Base-by-base conservation (phyloP, 257 asterid genomes). In the Handroanthus guayacan region DNA sequence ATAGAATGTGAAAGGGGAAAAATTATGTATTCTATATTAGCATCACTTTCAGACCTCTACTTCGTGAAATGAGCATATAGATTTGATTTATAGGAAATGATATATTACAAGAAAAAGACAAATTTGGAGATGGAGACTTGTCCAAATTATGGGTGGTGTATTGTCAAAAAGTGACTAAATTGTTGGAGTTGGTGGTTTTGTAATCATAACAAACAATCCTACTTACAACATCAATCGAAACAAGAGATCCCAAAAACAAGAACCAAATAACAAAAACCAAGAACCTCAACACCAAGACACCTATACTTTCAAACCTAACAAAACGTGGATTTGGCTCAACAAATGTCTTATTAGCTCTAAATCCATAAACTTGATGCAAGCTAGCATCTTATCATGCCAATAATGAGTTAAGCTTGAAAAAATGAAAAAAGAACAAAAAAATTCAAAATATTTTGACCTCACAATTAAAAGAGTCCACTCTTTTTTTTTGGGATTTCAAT, bases 111-210 rank as follows among this genome's bases (percentile, higher is more conserved):
- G 75, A 77, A 67, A 68, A 67, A 58, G 78, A 17, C 78, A 78
- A 56, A 5, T 16, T 57, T 63, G 18, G 55, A 45, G 74, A 73
- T 52, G 79, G 82, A 55, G 67, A 71, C 55, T 74, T 45, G 81
- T 57, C 64, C 45, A 82, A 80, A 69, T 43, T 76, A 60, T 81
- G 81, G 56, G 43, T 84, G 75, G 34, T 51, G 1, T 7, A 56
- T 78, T 73, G 87, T 87, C 89, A 78, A 84, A 84, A 82, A 67
- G 89, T 62, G 72, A 75, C 14, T 68, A 79, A n/a, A 73, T 72
- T 76, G 89, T 86, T 87, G 95, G 91, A 85, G 90, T 90, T 66
- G 91, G 85, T 85, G 80, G 62, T 51, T 79, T 81, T 75, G 84
- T 68, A 70, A 66, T 76, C 60, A 57, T 76, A 76, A 74, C 78